Conservation (phyloP, 176 grass and related monocot species). For the Carex pumila region DNA sequence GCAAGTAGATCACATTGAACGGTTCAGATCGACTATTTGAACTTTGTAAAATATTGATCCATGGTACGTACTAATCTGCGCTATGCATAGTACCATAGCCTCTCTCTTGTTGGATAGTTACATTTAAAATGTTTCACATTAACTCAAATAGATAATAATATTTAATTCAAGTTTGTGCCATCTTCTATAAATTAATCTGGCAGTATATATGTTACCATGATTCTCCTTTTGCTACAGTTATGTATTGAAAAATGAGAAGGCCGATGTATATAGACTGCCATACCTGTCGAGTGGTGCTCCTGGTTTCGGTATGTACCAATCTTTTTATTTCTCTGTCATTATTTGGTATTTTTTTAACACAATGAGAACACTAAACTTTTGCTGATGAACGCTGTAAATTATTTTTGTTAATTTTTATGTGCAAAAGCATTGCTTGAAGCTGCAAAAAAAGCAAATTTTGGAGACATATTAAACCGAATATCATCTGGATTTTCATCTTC, state of each 20-base stretch:
- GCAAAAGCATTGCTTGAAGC: slow-evolving; percentile 76
- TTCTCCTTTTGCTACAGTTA: slow-evolving; percentile 46
- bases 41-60: no score
- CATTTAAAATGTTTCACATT: background rate
- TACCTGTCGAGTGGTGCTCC: slow-evolving; percentile 84
- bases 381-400: background rate
- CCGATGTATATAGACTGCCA: slow-evolving; percentile 82
- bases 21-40: no score
- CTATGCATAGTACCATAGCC: no score
- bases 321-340: slow-evolving; percentile 5
- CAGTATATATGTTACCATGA: background rate
- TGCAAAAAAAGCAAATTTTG: slow-evolving; percentile 79
- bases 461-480: slow-evolving; percentile 60
- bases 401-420: slow-evolving; percentile 5
- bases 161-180: background rate
- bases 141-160: background rate
- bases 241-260: slow-evolving; percentile 81
- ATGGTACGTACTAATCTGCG: no score
- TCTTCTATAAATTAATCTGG: background rate
- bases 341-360: background rate
- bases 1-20: no score
- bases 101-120: background rate
- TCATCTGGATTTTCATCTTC: slow-evolving; percentile 68
- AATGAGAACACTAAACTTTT: background rate
- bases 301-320: slow-evolving; percentile 72